phyloP scores from a whole-genome alignment of 2,329 filamentous ascomycete genomes.

The Talaromyces sp. region DNA sequence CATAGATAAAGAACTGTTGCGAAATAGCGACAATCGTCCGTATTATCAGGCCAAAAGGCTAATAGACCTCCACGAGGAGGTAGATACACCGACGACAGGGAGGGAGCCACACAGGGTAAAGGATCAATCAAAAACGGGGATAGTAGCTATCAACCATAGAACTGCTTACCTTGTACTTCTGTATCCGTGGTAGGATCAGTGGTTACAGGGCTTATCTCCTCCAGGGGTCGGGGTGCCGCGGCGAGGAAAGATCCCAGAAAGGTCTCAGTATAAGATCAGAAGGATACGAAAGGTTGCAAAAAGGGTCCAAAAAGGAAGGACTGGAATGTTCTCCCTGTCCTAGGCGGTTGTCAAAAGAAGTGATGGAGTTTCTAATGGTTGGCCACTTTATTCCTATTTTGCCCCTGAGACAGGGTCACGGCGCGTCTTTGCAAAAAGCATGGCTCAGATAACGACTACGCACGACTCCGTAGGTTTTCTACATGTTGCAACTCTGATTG shows the following conservation, averaged over 20 bases:
- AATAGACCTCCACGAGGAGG: slow-evolving; percentile 10
- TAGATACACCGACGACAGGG: slow-evolving; percentile 4
- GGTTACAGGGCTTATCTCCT: background rate
- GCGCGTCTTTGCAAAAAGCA: background rate
- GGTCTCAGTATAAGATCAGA: background rate
- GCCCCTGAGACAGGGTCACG: slow-evolving; percentile 14
- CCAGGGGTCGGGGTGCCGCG: background rate
- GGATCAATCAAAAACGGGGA: background rate
- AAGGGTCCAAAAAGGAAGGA: background rate
- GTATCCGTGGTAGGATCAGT: background rate
- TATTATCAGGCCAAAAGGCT: slow-evolving; percentile 12
- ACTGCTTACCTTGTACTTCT: background rate
- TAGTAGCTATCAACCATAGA: background rate
- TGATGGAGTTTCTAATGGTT: background rate
- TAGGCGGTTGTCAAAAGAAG: background rate
- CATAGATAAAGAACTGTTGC: background rate
- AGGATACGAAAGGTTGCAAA: background rate
- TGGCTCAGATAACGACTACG: background rate
- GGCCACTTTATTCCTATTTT: background rate
- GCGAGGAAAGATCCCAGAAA: slow-evolving; percentile 8
- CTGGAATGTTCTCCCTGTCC: slow-evolving; percentile 13
- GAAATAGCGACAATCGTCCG: slow-evolving; percentile 4
- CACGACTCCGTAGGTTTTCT: background rate
- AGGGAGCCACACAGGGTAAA: background rate
- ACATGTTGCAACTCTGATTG: background rate